phyloP scores from a whole-genome alignment of 2,329 filamentous ascomycete species.

The Parasarocladium wereldwijsianum region DNA sequence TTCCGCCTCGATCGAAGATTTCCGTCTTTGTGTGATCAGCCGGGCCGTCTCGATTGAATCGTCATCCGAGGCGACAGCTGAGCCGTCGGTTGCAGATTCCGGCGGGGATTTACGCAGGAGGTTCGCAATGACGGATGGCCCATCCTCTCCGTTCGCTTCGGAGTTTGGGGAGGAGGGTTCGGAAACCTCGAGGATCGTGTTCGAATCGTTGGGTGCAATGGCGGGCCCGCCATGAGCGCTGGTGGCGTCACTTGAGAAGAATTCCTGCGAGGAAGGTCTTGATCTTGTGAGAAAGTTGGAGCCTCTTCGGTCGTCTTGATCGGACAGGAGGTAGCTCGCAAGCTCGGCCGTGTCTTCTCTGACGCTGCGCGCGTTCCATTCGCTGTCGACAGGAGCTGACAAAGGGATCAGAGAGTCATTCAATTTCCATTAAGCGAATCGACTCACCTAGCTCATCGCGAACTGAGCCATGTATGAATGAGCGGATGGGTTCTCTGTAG shows the following conservation, averaged over 20 bases:
- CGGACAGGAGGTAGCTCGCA: slow-evolving; percentile 65
- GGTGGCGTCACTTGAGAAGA: slow-evolving; percentile 8
- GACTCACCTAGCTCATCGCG: slow-evolving; percentile 42
- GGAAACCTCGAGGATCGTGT: slow-evolving; percentile 46
- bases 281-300: slow-evolving; percentile 30
- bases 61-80: not conserved
- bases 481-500: slow-evolving; percentile 53
- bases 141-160: slow-evolving; percentile 10
- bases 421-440: not conserved
- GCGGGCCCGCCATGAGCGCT: too few species aligned
- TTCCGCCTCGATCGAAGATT: not conserved
- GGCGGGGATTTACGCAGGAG: slow-evolving; percentile 29
- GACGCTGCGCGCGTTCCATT: slow-evolving; percentile 62
- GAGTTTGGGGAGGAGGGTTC: slow-evolving; percentile 37
- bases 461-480: slow-evolving; percentile 53
- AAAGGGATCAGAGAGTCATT: not conserved
- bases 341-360: slow-evolving; percentile 80
- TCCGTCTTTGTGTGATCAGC: not conserved
- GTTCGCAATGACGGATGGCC: slow-evolving; percentile 25
- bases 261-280: slow-evolving; percentile 15
- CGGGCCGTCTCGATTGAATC: slow-evolving; percentile 6
- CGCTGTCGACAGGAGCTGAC: slow-evolving; percentile 46
- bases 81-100: slow-evolving; percentile 9
- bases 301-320: slow-evolving; percentile 31
- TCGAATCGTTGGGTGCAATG: slow-evolving; percentile 14